Evolutionary conservation across 306 rosid species (phyloP), one percentile per base, ranked within the genome.

Genomic region (Pyrus pyrifolia): DNA sequence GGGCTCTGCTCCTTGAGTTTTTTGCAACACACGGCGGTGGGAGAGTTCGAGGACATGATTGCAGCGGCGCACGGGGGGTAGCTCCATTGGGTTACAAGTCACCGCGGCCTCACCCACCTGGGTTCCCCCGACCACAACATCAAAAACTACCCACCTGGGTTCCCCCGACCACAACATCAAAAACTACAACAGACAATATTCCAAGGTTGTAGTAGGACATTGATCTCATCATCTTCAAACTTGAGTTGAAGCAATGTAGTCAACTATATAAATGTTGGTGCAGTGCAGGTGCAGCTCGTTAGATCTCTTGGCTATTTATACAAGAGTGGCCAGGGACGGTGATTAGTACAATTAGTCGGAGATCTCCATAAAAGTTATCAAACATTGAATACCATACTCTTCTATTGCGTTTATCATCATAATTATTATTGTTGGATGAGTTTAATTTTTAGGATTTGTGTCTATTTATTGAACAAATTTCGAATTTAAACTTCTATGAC

Each of bases 1-100:
- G 89, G 85, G 79, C 80, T 85, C 61, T 86, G 90, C 64, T 89
- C 84, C 79, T 77, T 86, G 46, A 86, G 53, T 72, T 85, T 87
- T 15, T 74, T 70, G 73, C 93, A 89, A 40, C 93, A 89, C 2
- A 46, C 53, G 11, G 79, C 27, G 2, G 90, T 55, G 11, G 89
- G 87, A 62, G 83, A 81, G 61, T 3, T 83, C 0, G 84, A 68
- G 2, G 89, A 63, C 13, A 71, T 86, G 55, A 89, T 81, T 40
- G 93, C 83, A 0, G 78, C 80, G 0, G 79, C 85, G 55, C 87
- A 89, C 25, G 90, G 77, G 66, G 83, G 83, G 81, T 68, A 89
- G 80, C 79, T 85, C 80, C 62, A 79, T 21, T 15, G 86, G 85
- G 70, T 84, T 84, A 45, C 91, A 85, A 1, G 81, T 85, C 44